Conservation (phyloP, 345 rosid genomes). For the Eutrema heterophyllum region DNA sequence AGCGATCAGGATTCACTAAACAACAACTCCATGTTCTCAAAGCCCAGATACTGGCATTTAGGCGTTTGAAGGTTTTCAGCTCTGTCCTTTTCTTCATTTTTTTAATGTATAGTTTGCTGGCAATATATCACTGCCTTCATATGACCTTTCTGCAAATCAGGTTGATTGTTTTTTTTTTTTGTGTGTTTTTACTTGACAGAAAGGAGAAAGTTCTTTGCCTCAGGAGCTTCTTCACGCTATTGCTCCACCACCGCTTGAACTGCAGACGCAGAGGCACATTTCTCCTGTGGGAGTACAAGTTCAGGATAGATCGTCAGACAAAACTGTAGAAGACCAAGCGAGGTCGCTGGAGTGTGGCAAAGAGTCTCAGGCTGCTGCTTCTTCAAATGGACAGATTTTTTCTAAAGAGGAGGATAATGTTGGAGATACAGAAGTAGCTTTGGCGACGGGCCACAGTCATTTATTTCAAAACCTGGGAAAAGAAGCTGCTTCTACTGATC, state of each 20-base stretch:
- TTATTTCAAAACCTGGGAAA: slow-evolving; percentile 42
- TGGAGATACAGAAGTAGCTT: slow-evolving; percentile 57
- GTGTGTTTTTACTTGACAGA: slow-evolving; percentile 46
- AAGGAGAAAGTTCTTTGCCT: slow-evolving; percentile 93
- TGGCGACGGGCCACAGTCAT: slow-evolving; percentile 41
- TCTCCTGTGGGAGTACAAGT: slow-evolving; percentile 50
- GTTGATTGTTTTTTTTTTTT: not conserved
- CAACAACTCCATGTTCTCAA: slow-evolving; percentile 96
- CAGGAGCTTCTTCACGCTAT: slow-evolving; percentile 93
- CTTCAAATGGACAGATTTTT: slow-evolving; percentile 40
- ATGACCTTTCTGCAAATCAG: not conserved
- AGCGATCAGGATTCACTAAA: slow-evolving; percentile 71
- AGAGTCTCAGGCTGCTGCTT: slow-evolving; percentile 44
- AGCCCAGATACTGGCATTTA: slow-evolving; percentile 95
- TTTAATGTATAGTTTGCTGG: slow-evolving; percentile 7
- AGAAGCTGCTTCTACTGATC: slow-evolving; percentile 43
- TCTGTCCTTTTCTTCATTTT: slow-evolving; percentile 5
- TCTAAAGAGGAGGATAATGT: slow-evolving; percentile 58
- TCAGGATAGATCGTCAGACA: slow-evolving; percentile 59
- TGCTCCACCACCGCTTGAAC: slow-evolving; percentile 82
- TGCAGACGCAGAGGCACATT: slow-evolving; percentile 48
- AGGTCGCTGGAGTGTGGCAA: slow-evolving; percentile 52
- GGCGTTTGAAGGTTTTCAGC: slow-evolving; percentile 77
- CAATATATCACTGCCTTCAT: not conserved
- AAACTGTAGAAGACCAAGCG: slow-evolving; percentile 54